Evolutionary conservation across 2,329 filamentous ascomycete species (phyloP).

Genomic region (Talaromyces sp.): DNA sequence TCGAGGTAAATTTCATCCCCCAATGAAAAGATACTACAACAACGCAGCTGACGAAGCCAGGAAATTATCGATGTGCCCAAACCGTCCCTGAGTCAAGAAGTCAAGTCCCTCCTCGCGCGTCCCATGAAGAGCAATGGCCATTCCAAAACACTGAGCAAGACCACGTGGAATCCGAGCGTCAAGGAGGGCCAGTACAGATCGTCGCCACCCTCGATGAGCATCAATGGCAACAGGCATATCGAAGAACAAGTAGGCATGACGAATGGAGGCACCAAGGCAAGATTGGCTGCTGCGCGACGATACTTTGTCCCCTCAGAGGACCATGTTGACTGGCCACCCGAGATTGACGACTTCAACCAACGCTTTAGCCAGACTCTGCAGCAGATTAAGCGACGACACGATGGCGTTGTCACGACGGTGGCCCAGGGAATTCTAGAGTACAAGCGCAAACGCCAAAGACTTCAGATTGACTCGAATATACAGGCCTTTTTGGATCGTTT

Average conservation of each 20-base stretch:
- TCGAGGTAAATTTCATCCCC: conserved; percentile 63
- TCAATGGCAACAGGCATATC: conserved; percentile 45
- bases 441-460: conserved; percentile 90
- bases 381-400: conserved; percentile 91
- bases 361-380: conserved; percentile 84
- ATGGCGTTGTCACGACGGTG: conserved; percentile 95
- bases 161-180: conserved; percentile 86
- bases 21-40: conserved; percentile 16
- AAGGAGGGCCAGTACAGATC: conserved; percentile 73
- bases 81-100: conserved; percentile 69
- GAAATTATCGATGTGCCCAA: conserved; percentile 86
- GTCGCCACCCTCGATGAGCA: conserved; percentile 29
- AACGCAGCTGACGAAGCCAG: conserved; percentile 30
- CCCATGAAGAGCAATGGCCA: conserved; percentile 47
- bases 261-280: conserved; percentile 41
- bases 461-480: conserved; percentile 97
- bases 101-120: conserved; percentile 70
- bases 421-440: conserved; percentile 97
- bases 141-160: conserved; percentile 69
- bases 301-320: conserved; percentile 95
- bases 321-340: conserved; percentile 82
- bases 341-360: conserved; percentile 90
- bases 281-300: conserved; percentile 53
- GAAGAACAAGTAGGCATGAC: conserved; percentile 26
- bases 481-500: conserved; percentile 97